Conservation (phyloP, 306 rosid genomes). For the Gynostemma pentaphyllum region DNA sequence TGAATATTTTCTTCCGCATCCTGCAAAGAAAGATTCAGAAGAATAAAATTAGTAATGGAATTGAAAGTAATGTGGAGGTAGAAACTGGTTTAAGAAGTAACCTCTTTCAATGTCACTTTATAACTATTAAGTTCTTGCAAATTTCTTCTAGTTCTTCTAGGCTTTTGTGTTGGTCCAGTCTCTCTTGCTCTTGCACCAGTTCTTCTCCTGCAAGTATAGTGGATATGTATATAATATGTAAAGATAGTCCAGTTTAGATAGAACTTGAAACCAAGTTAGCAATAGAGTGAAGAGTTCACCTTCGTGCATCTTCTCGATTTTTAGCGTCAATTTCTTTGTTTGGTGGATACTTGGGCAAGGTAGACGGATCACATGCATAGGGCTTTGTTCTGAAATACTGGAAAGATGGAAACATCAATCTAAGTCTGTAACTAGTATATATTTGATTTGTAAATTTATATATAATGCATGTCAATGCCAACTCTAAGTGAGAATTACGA, state of each 20-base stretch:
- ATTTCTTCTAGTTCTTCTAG: constrained; percentile 31
- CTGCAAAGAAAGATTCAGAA: constrained; percentile 12
- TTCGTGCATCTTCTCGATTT: constrained; percentile 38
- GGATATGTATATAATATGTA: neutral
- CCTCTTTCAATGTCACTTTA: constrained; percentile 43
- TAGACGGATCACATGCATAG: constrained; percentile 71
- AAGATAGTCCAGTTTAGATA: neutral
- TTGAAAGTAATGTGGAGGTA: constrained; percentile 5
- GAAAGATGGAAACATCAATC: constrained; percentile 2
- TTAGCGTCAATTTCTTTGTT: constrained; percentile 96
- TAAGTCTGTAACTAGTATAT: neutral
- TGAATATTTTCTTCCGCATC: constrained; percentile 27
- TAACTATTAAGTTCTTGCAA: constrained; percentile 31
- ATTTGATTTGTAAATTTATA: neutral
- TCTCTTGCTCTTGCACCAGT: constrained; percentile 34
- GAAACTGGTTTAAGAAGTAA: constrained; percentile 15
- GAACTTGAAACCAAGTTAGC: neutral
- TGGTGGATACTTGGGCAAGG: constrained; percentile 78
- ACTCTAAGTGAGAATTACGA: neutral
- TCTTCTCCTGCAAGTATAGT: constrained; percentile 41
- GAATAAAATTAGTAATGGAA: neutral
- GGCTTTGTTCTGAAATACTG: constrained; percentile 84
- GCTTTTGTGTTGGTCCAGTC: constrained; percentile 46
- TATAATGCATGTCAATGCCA: neutral
- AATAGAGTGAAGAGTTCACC: constrained; percentile 24